A percentile compares a stretch with the other conserved stretches of the same genome.
phyloP scores from a whole-genome alignment of 805 yeast species.

The Candida succiphila region DNA sequence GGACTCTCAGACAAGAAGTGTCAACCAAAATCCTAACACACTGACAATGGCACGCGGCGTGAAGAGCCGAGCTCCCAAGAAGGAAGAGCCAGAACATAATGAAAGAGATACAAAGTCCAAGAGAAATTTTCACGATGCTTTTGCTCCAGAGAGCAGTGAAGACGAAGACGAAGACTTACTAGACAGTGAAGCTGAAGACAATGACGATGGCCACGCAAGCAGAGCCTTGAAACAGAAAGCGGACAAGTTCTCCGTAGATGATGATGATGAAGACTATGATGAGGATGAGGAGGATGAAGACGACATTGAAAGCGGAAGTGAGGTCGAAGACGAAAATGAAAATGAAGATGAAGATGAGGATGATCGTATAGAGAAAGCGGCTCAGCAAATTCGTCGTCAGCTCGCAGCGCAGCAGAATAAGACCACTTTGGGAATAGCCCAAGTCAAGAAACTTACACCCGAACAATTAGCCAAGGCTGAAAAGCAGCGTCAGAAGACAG shows the following conservation, averaged over 20 bases:
- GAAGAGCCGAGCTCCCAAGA: too few species aligned
- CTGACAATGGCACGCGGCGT: too few species aligned
- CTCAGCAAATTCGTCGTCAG: slow-evolving; percentile 2
- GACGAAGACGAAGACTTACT: neutral
- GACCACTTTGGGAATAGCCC: slow-evolving; percentile 24
- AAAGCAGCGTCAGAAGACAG: slow-evolving; percentile 57
- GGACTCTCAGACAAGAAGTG: too few species aligned
- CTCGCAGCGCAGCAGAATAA: slow-evolving; percentile 5
- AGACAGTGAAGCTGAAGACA: slow-evolving; percentile 6
- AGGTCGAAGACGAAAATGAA: slow-evolving; percentile 10
- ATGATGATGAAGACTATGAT: slow-evolving; percentile 14
- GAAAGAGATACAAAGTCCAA: too few species aligned
- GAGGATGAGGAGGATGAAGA: slow-evolving; percentile 12
- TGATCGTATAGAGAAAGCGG: slow-evolving; percentile 9
- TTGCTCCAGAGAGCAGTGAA: slow-evolving; percentile 2
- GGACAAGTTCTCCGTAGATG: slow-evolving; percentile 3
- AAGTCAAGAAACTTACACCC: slow-evolving; percentile 47
- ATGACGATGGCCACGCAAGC: slow-evolving; percentile 5
- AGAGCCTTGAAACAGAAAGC: slow-evolving; percentile 5
- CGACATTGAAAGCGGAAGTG: slow-evolving; percentile 8
- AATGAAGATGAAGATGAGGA: slow-evolving; percentile 11
- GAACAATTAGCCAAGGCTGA: slow-evolving; percentile 45
- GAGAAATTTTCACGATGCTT: slow-evolving; percentile 6
- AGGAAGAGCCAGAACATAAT: too few species aligned
- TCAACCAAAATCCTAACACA: too few species aligned